Conservation (phyloP, 495 filamentous ascomycete species). For the Geopyxis carbonaria region DNA sequence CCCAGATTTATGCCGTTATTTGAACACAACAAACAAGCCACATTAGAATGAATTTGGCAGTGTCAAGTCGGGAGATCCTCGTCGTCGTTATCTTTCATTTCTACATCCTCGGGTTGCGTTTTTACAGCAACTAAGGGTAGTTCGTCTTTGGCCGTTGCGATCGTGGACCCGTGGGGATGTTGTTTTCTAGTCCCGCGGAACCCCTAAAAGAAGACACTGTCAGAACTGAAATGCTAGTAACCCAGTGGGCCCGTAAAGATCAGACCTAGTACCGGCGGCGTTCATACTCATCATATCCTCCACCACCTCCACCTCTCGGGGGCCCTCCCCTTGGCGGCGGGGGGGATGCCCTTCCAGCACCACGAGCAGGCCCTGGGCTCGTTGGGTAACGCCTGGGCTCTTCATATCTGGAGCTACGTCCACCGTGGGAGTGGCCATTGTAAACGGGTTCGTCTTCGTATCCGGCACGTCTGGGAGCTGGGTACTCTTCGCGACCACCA, state of each 20-base stretch:
- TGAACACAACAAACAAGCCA: no score
- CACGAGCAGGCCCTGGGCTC: slow-evolving; percentile 3
- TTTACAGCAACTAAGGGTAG: no score
- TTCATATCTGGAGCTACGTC: slow-evolving; percentile 21
- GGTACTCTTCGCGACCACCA: slow-evolving; percentile 19
- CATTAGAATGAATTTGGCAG: no score
- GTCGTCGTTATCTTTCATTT: no score
- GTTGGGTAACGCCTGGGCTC: slow-evolving; percentile 11
- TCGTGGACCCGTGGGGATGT: slow-evolving; percentile 3
- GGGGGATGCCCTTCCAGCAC: slow-evolving; percentile 8
- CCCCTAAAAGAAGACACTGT: no score
- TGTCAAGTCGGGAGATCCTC: no score
- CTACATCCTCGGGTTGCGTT: no score
- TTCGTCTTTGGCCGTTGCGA: slow-evolving; percentile 4
- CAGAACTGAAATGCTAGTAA: slow-evolving; percentile 1
- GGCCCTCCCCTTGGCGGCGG: slow-evolving; percentile 19
- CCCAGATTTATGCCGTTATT: no score
- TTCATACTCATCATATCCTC: slow-evolving; percentile 23
- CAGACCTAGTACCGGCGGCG: slow-evolving; percentile 22
- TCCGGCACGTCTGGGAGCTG: slow-evolving; percentile 19
- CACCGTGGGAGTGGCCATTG: slow-evolving; percentile 12
- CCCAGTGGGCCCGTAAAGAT: slow-evolving; percentile 6
- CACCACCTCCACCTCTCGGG: slow-evolving; percentile 19
- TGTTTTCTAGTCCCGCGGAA: no score
- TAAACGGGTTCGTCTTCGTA: slow-evolving; percentile 21